Conservation (phyloP, 2,329 filamentous ascomycete genomes). For the Fusarium lateritium region DNA sequence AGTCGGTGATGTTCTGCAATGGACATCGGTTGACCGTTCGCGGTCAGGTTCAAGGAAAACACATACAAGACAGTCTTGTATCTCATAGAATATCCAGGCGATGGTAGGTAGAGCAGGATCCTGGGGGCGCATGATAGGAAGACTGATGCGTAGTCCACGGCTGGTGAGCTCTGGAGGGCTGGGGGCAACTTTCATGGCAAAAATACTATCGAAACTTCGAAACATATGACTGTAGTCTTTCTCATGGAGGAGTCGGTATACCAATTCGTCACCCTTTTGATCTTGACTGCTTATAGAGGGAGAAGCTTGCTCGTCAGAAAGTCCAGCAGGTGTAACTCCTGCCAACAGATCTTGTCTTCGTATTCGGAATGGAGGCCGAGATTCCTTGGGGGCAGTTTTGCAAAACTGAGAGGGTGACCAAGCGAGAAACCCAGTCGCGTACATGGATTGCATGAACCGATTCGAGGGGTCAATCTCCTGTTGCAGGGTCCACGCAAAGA, state of each 20-base stretch:
- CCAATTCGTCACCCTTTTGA: background rate
- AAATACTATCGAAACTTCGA: slow-evolving; percentile 11
- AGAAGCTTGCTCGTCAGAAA: background rate
- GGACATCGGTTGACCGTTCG: background rate
- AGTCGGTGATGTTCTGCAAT: slow-evolving; percentile 6
- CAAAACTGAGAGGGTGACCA: slow-evolving; percentile 21
- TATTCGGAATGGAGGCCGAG: no score
- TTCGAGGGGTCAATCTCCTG: background rate
- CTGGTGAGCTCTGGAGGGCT: slow-evolving; percentile 17
- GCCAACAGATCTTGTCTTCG: no score
- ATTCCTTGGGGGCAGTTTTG: background rate
- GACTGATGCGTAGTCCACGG: slow-evolving; percentile 13
- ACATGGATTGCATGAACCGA: background rate
- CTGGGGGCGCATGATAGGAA: slow-evolving; percentile 9
- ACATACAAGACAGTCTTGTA: slow-evolving; percentile 13
- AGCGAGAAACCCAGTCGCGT: slow-evolving; percentile 17
- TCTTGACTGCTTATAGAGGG: no score
- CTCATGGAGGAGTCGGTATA: slow-evolving; percentile 5
- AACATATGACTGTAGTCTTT: slow-evolving; percentile 20
- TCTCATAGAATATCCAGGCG: slow-evolving; percentile 21
- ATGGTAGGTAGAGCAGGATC: background rate
- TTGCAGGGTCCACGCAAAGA: slow-evolving; percentile 23
- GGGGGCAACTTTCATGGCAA: slow-evolving; percentile 1
- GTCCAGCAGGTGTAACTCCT: background rate
- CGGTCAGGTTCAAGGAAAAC: slow-evolving; percentile 14